A percentile compares a stretch with the other conserved stretches of the same genome.
phyloP scores from a whole-genome alignment of 1,284 basidiomycete genomes.

The Takashimella tepidaria region DNA sequence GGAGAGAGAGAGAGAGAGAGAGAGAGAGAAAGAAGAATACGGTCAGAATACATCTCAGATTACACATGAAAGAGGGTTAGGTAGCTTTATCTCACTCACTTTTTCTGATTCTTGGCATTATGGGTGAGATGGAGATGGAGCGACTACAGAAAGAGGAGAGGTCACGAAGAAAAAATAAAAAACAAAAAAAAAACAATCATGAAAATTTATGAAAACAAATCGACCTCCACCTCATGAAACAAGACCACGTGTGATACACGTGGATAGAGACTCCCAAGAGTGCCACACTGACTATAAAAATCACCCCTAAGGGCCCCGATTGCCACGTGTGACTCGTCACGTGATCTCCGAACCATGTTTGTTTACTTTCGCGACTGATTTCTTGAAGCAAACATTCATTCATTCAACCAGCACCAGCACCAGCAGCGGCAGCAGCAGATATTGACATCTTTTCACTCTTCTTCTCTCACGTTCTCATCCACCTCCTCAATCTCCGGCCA shows the following conservation, averaged over 20 bases:
- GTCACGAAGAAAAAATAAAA: too few species aligned
- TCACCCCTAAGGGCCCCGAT: too few species aligned
- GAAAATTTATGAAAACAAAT: neutral
- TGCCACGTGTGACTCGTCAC: too few species aligned
- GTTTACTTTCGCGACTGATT: slow-evolving; percentile 15
- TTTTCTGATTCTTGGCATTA: slow-evolving; percentile 71
- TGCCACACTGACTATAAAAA: neutral
- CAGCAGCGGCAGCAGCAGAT: too few species aligned
- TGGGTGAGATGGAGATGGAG: slow-evolving; percentile 8
- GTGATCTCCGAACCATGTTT: neutral
- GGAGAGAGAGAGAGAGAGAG: too few species aligned
- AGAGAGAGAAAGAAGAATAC: too few species aligned
- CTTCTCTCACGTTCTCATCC: neutral
- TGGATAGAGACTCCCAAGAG: neutral
- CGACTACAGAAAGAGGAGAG: neutral
- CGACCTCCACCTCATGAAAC: neutral
- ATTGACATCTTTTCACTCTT: neutral
- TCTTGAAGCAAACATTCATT: neutral
- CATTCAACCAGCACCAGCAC: neutral
- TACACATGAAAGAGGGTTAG: too few species aligned
- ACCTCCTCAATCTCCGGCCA: too few species aligned
- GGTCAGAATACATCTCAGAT: neutral
- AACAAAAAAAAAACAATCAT: too few species aligned
- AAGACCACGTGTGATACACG: neutral
- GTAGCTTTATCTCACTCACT: slow-evolving; percentile 53